phyloP scores from a whole-genome alignment of 2,329 filamentous ascomycete species.

The Colletotrichum somersetense region DNA sequence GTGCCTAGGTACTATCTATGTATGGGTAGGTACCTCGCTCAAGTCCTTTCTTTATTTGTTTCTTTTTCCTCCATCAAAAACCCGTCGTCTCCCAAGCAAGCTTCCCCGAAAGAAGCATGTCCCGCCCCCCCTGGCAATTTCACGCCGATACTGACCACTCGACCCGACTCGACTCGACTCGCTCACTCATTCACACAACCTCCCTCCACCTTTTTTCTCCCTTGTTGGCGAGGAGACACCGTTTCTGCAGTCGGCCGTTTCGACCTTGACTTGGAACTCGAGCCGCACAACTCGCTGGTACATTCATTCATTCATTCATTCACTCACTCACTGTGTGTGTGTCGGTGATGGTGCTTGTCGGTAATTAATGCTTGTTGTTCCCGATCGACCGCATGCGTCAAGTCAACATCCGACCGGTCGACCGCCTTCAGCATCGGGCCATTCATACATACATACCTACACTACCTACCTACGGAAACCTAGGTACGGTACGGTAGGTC shows the following conservation, averaged over 20 bases:
- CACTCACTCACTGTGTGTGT: too few species aligned
- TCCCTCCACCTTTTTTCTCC: not conserved
- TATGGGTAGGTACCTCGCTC: too few species aligned
- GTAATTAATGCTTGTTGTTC: not conserved
- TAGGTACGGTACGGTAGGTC: too few species aligned
- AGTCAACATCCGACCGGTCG: not conserved
- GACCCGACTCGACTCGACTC: too few species aligned
- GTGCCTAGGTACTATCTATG: too few species aligned
- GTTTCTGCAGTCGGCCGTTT: conserved; percentile 14
- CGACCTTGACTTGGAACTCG: not conserved
- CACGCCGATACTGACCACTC: conserved; percentile 8
- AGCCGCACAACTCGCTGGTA: not conserved
- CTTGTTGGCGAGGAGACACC: not conserved
- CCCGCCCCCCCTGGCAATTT: conserved; percentile 9
- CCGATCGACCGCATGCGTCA: not conserved
- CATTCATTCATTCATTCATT: too few species aligned
- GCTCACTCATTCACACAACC: too few species aligned
- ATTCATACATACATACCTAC: too few species aligned
- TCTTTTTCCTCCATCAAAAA: conserved; percentile 17
- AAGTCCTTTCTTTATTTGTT: not conserved
- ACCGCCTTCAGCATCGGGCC: not conserved
- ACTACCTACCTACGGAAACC: too few species aligned
- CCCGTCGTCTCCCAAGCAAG: conserved; percentile 15
- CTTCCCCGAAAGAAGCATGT: conserved; percentile 12
- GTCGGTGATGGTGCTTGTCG: not conserved